Conservation (phyloP, 495 filamentous ascomycete species). For the Neurospora tetraspora region DNA sequence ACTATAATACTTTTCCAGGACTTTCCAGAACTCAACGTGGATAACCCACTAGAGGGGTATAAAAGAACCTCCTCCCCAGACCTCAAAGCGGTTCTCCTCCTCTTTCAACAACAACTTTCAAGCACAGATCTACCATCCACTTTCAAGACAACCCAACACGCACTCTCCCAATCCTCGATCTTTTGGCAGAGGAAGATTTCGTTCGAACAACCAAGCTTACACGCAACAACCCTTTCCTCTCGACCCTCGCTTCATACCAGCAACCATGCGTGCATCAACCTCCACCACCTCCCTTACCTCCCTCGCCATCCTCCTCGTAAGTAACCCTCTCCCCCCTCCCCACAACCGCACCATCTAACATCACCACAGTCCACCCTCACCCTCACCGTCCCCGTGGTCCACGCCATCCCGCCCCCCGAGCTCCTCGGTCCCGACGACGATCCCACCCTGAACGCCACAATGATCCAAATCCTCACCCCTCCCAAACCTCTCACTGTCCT, state of each 20-base stretch:
- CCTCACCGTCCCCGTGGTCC: not conserved
- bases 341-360: not conserved
- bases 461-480: not conserved
- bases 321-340: not conserved
- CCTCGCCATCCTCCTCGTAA: not conserved
- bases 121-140: too few species aligned
- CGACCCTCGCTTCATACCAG: not conserved
- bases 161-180: not conserved
- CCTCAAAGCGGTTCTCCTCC: too few species aligned
- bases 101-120: too few species aligned
- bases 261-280: not conserved
- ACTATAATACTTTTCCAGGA: too few species aligned
- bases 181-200: not conserved
- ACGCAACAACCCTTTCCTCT: not conserved
- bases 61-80: too few species aligned
- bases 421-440: not conserved
- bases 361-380: not conserved
- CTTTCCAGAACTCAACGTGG: too few species aligned
- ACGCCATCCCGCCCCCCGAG: not conserved
- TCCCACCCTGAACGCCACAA: not conserved
- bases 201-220: not conserved
- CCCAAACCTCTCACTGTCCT: not conserved
- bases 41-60: too few species aligned
- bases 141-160: not conserved
- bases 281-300: not conserved